A percentile compares a stretch with the other conserved stretches of the same genome.
Conservation (phyloP, 768 basidiomycete genomes). For the Strobilomyces confusus region DNA sequence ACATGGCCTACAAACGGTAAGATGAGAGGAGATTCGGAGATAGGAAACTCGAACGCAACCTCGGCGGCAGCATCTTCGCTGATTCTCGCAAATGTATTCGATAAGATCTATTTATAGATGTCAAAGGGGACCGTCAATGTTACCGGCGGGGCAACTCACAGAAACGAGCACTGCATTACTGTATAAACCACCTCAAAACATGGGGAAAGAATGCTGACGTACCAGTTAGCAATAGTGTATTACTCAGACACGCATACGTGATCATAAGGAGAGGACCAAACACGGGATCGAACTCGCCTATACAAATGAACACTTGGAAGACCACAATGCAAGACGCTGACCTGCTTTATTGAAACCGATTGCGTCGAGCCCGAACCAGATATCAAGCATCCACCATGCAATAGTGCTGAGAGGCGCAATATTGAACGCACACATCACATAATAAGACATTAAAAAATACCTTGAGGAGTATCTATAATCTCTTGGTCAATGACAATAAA, state of each 20-base stretch:
- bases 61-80: slow-evolving; percentile 92
- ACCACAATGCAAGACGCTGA: slow-evolving; percentile 36
- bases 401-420: slow-evolving; percentile 45
- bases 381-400: slow-evolving; percentile 93
- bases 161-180: slow-evolving; percentile 66
- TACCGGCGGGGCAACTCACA: slow-evolving; percentile 37
- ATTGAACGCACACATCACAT: neutral
- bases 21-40: neutral
- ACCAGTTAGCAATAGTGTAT: slow-evolving; percentile 89
- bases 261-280: slow-evolving; percentile 92
- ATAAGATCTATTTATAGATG: slow-evolving; percentile 65
- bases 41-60: slow-evolving; percentile 36
- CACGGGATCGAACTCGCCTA: slow-evolving; percentile 75
- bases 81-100: slow-evolving; percentile 92
- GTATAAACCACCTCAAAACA: slow-evolving; percentile 2
- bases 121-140: slow-evolving; percentile 1
- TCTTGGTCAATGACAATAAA: slow-evolving; percentile 10
- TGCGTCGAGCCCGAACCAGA: slow-evolving; percentile 95
- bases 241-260: slow-evolving; percentile 86
- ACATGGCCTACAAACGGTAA: slow-evolving; percentile 68
- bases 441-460: slow-evolving; percentile 23
- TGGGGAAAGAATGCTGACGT: slow-evolving; percentile 19
- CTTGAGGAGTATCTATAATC: slow-evolving; percentile 31
- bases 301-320: slow-evolving; percentile 3
- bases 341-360: slow-evolving; percentile 81